A percentile compares a stretch with the other conserved stretches of the same genome.
phyloP scores from a whole-genome alignment of 2,329 filamentous ascomycete genomes.

The Hypomyces perniciosus region DNA sequence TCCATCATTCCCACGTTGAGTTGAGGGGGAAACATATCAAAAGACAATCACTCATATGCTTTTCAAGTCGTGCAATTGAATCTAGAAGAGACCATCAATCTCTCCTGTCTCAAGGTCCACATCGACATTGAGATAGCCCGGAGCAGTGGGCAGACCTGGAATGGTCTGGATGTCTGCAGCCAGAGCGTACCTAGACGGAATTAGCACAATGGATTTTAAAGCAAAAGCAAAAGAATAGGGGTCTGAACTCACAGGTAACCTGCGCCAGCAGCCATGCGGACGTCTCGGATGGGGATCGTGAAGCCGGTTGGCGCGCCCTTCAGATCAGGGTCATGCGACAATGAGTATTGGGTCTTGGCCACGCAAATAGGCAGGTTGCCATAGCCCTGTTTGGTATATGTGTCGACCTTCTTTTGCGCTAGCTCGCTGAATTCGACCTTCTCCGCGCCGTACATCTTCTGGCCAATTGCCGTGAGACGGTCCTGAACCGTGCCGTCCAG shows the following conservation, averaged over 20 bases:
- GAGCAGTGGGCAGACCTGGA: slow-evolving; percentile 87
- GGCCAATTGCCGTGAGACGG: slow-evolving; percentile 84
- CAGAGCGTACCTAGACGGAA: slow-evolving; percentile 64
- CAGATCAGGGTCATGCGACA: slow-evolving; percentile 85
- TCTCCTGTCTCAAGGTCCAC: slow-evolving; percentile 76
- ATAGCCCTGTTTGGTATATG: slow-evolving; percentile 87
- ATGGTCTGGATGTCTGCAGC: slow-evolving; percentile 99
- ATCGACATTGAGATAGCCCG: slow-evolving; percentile 92
- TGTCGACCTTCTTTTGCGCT: slow-evolving; percentile 93
- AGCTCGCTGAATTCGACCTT: slow-evolving; percentile 89
- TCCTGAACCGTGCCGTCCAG: slow-evolving; percentile 75
- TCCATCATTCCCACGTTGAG: slow-evolving; percentile 12
- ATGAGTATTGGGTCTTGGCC: slow-evolving; percentile 96
- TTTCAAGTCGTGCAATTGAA: slow-evolving; percentile 1
- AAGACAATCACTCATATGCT: background rate
- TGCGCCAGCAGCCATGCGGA: slow-evolving; percentile 87
- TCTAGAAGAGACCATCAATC: slow-evolving; percentile 82
- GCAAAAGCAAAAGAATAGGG: background rate
- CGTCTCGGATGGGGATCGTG: slow-evolving; percentile 89
- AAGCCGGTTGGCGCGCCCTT: slow-evolving; percentile 96
- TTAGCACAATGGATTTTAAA: slow-evolving; percentile 25
- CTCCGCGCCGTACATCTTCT: slow-evolving; percentile 89
- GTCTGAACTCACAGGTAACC: slow-evolving; percentile 70
- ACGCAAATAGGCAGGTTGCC: slow-evolving; percentile 92
- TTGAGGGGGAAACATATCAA: slow-evolving; percentile 10